These are phyloP conservation scores for Luvunga scandens DNA, from an alignment of 345 rosid species.

Conservation along the genomic window DNA sequence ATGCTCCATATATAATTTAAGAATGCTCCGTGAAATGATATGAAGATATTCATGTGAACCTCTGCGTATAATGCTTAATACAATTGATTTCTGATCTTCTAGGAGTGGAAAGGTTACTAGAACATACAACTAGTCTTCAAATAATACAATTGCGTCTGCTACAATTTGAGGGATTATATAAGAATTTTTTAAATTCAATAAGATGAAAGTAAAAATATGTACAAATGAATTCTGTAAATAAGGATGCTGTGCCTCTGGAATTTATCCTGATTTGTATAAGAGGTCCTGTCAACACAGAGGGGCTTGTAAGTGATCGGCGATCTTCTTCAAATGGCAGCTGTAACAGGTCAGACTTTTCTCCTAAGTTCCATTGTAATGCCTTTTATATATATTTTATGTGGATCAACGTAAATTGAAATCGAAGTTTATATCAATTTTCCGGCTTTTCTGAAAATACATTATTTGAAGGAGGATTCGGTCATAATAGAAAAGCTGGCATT, in stretches of 20 bases:
- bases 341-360: not conserved
- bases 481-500: not conserved
- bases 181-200: not conserved
- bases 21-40: not conserved
- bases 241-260: not conserved
- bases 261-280: not conserved
- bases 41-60: not conserved
- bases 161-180: too few species aligned
- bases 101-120: too few species aligned
- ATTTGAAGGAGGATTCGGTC: not conserved
- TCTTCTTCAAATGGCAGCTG: not conserved
- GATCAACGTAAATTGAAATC: too few species aligned
- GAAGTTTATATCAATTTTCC: not conserved
- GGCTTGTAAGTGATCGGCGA: not conserved
- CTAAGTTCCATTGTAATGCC: too few species aligned
- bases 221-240: not conserved
- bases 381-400: too few species aligned
- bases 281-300: not conserved
- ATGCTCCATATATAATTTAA: conserved; percentile 15
- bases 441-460: not conserved
- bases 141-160: too few species aligned
- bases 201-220: not conserved
- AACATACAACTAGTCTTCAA: too few species aligned
- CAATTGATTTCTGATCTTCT: not conserved
- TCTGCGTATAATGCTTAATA: not conserved